Evolutionary conservation across 139 green algal species (phyloP), one percentile per base, ranked within the genome.

Genomic region (Asterochloris sp.): DNA sequence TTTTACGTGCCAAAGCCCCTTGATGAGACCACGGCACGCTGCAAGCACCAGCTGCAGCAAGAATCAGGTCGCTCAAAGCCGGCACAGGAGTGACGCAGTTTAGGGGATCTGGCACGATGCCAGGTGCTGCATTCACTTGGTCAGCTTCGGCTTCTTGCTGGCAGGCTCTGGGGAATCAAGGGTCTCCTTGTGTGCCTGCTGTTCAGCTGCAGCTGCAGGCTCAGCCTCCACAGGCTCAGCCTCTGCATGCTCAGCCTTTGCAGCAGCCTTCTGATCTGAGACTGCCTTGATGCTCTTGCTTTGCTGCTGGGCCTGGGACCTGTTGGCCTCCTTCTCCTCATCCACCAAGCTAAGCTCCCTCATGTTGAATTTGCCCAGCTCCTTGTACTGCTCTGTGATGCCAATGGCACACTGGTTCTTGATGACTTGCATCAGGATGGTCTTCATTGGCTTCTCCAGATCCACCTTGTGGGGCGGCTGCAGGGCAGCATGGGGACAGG

Each of bases 381-480:
- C 63, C 69, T 79, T 87, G 83, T 85, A 92, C 26, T 82, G 73
- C 27, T 86, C 64, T 64, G 90, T 85, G 54, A 92, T 75, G 63
- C 86, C 84, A n/a, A 91, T 79, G 13, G 86, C 89, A 62, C 73
- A 85, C 12, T 47, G 85, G 15, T 21, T 67, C 62, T 90, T 89
- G 38, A 90, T n/a, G 11, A 92, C 24, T 73, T 90, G 86, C 11
- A 92, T 82, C 69, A 92, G 21, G 24, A 92, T 83, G 15, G 88
- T 89, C 73, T 88, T 86, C 27, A 86, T 73, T 9, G 89, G 83
- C 17, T 85, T 74, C 60, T 62, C 69, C 27, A 92, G 82, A 76
- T 89, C 83, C 11, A 92, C 89, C 74, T 89, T 92, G 86, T 92
- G 86, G 26, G 81, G 80, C 19, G 81, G 80, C 84, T 89, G 84